Percentiles rank a stretch among this genome's conserved stretches.
Evolutionary conservation across 805 yeast species (phyloP).

Genomic region (Candida andamanensis): DNA sequence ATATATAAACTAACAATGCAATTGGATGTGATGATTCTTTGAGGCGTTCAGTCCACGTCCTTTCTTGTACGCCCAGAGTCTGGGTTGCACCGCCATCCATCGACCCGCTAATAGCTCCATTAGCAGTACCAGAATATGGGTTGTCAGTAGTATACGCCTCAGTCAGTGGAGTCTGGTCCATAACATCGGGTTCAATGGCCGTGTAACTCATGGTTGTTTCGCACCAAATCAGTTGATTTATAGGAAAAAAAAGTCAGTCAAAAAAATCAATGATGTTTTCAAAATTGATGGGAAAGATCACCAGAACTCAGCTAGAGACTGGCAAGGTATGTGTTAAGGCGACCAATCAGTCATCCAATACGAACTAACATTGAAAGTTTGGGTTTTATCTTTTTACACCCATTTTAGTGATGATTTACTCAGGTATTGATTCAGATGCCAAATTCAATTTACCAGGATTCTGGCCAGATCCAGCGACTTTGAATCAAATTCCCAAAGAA

Average conservation of each 20-base stretch:
- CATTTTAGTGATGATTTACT: constrained; percentile 86
- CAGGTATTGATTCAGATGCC: constrained; percentile 84
- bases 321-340: constrained; percentile 31
- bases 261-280: constrained; percentile 16
- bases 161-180: not conserved
- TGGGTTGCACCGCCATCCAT: constrained; percentile 8
- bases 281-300: constrained; percentile 30
- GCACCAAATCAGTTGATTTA: constrained; percentile 1
- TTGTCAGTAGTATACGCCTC: no score
- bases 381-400: constrained; percentile 84
- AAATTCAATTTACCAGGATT: constrained; percentile 90
- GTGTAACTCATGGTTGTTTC: constrained; percentile 17
- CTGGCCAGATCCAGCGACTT: constrained; percentile 94
- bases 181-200: constrained; percentile 24
- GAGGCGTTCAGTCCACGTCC: constrained; percentile 31
- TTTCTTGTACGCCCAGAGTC: no score
- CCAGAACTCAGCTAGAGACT: constrained; percentile 42
- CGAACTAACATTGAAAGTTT: constrained; percentile 40
- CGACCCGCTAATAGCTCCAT: constrained; percentile 2
- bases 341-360: not conserved
- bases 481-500: constrained; percentile 89
- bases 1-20: constrained; percentile 63
- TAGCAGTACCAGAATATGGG: constrained; percentile 1
- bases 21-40: constrained; percentile 77
- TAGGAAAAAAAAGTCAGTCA: not conserved